phyloP scores from a whole-genome alignment of 176 grass and related monocot genomes.

The Phoenix dactylifera region DNA sequence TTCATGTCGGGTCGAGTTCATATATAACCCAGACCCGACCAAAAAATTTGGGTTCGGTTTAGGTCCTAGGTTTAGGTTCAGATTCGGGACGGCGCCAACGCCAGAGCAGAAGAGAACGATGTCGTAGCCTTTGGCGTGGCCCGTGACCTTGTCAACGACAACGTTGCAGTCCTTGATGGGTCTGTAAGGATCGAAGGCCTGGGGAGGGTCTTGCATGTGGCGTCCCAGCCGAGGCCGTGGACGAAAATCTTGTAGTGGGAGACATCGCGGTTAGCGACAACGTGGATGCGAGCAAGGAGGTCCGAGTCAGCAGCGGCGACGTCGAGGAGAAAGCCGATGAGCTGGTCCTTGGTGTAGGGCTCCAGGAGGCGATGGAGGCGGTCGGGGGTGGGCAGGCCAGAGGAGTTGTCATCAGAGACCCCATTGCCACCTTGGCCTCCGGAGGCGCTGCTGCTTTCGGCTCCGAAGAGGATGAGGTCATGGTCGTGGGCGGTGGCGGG shows the following conservation, averaged over 20 bases:
- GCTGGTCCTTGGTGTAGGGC: conserved; percentile 46
- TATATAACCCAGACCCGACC: too few relatives aligned
- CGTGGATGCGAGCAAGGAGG: conserved; percentile 28
- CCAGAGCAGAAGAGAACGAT: conserved; percentile 47
- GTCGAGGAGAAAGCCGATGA: conserved; percentile 36
- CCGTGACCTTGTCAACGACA: conserved; percentile 27
- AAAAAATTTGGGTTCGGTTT: too few relatives aligned
- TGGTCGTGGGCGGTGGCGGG: too few relatives aligned
- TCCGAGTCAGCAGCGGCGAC: conserved; percentile 16
- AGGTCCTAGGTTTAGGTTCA: too few relatives aligned
- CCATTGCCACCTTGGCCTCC: too few relatives aligned
- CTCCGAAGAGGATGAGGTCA: too few relatives aligned
- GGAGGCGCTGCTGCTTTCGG: background rate
- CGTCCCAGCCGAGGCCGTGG: conserved; percentile 38
- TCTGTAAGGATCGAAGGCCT: conserved; percentile 32
- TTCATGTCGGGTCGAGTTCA: too few relatives aligned
- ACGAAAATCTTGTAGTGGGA: conserved; percentile 58
- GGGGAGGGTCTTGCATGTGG: conserved; percentile 17
- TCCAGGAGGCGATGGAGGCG: conserved; percentile 29
- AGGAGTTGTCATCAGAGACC: background rate
- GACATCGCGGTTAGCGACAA: conserved; percentile 30
- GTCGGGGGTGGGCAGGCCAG: conserved; percentile 2
- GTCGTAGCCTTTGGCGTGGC: conserved; percentile 47
- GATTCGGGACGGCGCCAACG: conserved; percentile 15
- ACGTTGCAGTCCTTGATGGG: conserved; percentile 36